Base-by-base conservation (phyloP, 768 basidiomycete genomes). In the Lentinula guzmanii region DNA sequence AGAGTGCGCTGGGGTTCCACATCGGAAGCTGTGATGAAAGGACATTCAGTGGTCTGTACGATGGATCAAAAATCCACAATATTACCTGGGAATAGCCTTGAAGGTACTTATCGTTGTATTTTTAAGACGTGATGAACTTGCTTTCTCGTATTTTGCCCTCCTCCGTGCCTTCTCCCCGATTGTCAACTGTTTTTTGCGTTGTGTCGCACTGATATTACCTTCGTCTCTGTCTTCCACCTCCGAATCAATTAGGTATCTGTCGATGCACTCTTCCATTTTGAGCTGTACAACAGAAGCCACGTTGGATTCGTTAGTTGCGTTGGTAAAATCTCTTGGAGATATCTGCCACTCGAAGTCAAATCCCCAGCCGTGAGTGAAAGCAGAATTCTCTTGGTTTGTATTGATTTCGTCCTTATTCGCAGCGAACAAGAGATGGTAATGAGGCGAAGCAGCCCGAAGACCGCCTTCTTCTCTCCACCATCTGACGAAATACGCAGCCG, bases 401-500 rank as follows among this genome's bases (percentile, higher is more conserved):
- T 16, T 31, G 11, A 8, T 13, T 3, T 7, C 34, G 4, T 48
- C 33, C 11, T 21, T 7, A n/a, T 59, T 33, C 33, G 34, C n/a
- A 21, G 41, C n/a, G 35, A 59, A n/a, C n/a, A 41, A 18, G 68
- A 45, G 55, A 52, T 18, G 61, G 11, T 28, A 34, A 35, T 16
- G 75, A 24, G 74, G 72, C 10, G 79, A 74, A 31, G 86, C 81
- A 61, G 83, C 76, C 48, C 82, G 71, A 52, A 84, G 74, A 5
- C 86, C 81, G 57, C 89, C 90, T 66, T 89, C 82, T 52, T 83
- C 84, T 45, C 96, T 86, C 87, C 95, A 99, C 83, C 93, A 93
- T 50, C 84, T 79, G 45, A 98, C 82, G 68, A 98, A 89, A 79
- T 89, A 93, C 21, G 79, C 77, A 4, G 89, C 89, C 8, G 94